Percentiles rank a stretch among this genome's conserved stretches.
These are phyloP conservation scores for Musa acuminata DNA, from an alignment of 176 grass and related monocot species.

Conservation along the genomic window DNA sequence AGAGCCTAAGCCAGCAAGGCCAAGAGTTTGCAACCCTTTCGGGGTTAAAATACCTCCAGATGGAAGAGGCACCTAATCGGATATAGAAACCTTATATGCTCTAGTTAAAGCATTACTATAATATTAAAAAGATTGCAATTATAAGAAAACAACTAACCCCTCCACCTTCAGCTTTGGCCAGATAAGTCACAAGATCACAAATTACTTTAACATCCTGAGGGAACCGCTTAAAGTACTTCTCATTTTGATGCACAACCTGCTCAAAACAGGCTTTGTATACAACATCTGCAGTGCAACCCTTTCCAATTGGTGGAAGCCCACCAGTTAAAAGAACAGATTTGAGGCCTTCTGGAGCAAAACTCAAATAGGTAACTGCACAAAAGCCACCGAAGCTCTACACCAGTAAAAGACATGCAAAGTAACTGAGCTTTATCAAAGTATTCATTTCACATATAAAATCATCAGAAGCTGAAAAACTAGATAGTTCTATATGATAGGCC, in stretches of 20 bases:
- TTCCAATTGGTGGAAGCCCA: conserved; percentile 72
- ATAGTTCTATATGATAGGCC: neutral
- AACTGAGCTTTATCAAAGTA: neutral
- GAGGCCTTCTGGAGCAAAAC: conserved; percentile 89
- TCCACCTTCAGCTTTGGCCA: too few relatives aligned
- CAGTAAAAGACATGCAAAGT: neutral
- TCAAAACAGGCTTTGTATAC: conserved; percentile 89
- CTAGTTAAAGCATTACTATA: neutral
- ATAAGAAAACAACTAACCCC: conserved; percentile 47
- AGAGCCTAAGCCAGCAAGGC: conserved; percentile 68
- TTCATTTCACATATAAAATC: neutral
- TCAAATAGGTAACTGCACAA: conserved; percentile 95
- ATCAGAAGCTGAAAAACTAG: neutral
- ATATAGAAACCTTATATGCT: conserved; percentile 12
- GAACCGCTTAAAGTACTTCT: conserved; percentile 86
- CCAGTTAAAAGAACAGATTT: conserved; percentile 85
- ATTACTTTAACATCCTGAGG: conserved; percentile 69
- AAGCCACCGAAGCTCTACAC: conserved; percentile 90
- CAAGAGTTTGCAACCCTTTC: conserved; percentile 82
- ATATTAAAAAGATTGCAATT: neutral
- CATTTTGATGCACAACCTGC: conserved; percentile 74
- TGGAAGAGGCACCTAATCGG: conserved; percentile 59
- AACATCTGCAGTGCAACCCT: conserved; percentile 56
- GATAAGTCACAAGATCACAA: conserved; percentile 57
- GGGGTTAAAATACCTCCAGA: conserved; percentile 83